Evolutionary conservation across 306 rosid genomes (phyloP), one percentile per base, ranked within the genome.

Genomic region (Neltuma alba): DNA sequence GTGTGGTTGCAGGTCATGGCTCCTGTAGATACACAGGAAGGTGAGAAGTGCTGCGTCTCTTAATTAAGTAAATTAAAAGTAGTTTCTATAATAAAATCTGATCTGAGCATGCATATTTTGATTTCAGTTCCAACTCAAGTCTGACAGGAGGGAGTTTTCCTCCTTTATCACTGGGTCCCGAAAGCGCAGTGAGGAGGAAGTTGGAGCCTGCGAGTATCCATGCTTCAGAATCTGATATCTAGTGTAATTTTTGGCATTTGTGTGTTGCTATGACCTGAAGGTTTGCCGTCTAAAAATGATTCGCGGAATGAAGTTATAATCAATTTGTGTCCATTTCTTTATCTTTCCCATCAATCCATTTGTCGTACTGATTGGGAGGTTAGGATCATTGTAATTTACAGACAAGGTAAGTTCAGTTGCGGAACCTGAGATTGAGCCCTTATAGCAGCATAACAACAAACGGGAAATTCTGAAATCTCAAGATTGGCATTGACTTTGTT

Each of bases 11-110:
- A 94, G 99, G 99, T 89, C 25, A 86, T 87, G 97, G 97, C 28
- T 82, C 93, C 78, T 94, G 99, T 79, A 76, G 52, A 84, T 92
- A 76, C 83, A 25, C 93, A 0, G 97, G 99, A 89, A 91, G 97
- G 99, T 94, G 76, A 88, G 92, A 76, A 75, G 27, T 52, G 65
- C 48, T 58, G 60, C 78, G 36, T 42, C 12, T 44, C 50, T 34
- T 78, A 23, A 81, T 76, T 30, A 47, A 36, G 30, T 31, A 60
- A 52, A 33, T 25, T 40, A 60, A 36, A 77, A 33, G 60, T 52
- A 27, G 9, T 52, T 81, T 62, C 16, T 55, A 44, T 7, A 23
- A 27, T 20, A 41, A 25, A 30, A 70, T 28, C 34, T 40, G 41
- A 74, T 81, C 38, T 79, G 79, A 78, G 28, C 27, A 6, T 76